Evolutionary conservation across 108 stramenopile species (phyloP).

Genomic region (Schizochytrium sp.): DNA sequence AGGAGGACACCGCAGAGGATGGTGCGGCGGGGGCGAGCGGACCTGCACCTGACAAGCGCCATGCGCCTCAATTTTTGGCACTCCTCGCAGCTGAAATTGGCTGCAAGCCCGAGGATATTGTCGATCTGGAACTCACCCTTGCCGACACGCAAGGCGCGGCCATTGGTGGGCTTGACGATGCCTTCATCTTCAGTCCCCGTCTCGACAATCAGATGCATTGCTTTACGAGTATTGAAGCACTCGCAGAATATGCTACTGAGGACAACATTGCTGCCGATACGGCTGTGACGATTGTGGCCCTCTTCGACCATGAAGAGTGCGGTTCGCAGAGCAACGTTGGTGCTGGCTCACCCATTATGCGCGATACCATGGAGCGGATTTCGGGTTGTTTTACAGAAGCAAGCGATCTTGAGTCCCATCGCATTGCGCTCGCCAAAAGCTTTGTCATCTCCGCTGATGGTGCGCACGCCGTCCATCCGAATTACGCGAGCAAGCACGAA

Average conservation of each 20-base stretch:
- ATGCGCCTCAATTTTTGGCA: conserved; percentile 68
- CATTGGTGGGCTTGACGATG: conserved; percentile 69
- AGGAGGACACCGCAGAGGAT: conserved; percentile 37
- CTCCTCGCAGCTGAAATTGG: conserved; percentile 62
- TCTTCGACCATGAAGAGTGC: conserved; percentile 98
- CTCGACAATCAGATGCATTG: conserved; percentile 89
- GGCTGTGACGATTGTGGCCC: conserved; percentile 59
- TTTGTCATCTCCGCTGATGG: conserved; percentile 67
- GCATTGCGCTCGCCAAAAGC: conserved; percentile 35
- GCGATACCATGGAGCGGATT: conserved; percentile 65
- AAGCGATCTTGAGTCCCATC: conserved; percentile 46
- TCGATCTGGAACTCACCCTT: conserved; percentile 83
- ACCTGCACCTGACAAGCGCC: conserved; percentile 31
- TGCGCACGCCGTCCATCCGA: conserved; percentile 94
- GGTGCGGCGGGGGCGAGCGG: conserved; percentile 12
- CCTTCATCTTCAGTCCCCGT: conserved; percentile 81
- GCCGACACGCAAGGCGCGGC: conserved; percentile 80
- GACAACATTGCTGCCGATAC: conserved; percentile 24
- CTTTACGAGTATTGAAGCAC: conserved; percentile 65
- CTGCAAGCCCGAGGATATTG: conserved; percentile 54
- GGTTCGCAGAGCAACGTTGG: conserved; percentile 57
- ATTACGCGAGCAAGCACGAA: conserved; percentile 90
- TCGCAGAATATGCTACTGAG: conserved; percentile 40
- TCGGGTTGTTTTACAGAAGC: conserved; percentile 52
- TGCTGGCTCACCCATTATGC: conserved; percentile 72